Evolutionary conservation across 2,329 filamentous ascomycete genomes (phyloP).

Genomic region (Fusarium nelsonii): DNA sequence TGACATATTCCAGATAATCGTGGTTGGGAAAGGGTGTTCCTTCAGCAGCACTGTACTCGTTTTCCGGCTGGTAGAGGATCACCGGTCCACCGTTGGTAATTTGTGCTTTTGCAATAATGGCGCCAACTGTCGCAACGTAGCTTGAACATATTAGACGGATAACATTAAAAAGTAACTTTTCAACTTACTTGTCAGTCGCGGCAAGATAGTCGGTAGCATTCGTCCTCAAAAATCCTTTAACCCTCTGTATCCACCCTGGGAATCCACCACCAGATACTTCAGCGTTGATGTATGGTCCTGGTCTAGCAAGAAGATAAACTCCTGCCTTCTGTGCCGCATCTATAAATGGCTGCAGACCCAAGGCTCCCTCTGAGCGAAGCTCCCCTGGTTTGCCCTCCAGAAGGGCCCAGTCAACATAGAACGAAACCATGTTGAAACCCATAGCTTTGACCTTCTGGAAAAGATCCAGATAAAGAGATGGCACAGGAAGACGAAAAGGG

Average conservation of each 20-base stretch:
- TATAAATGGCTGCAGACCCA: constrained; percentile 80
- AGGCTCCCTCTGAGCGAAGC: constrained; percentile 78
- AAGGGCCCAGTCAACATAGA: constrained; percentile 84
- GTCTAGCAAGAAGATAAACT: constrained; percentile 79
- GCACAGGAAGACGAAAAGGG: constrained; percentile 67
- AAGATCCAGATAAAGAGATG: constrained; percentile 72
- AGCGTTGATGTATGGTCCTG: constrained; percentile 83
- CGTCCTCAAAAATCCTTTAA: constrained; percentile 74
- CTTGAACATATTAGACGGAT: neutral
- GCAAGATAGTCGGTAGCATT: constrained; percentile 70
- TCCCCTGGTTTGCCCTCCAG: constrained; percentile 78
- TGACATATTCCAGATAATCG: constrained; percentile 77
- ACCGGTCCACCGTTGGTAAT: constrained; percentile 87
- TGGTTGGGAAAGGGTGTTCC: constrained; percentile 71
- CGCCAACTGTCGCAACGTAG: constrained; percentile 69
- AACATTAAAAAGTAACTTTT: accelerated
- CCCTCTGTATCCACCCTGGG: constrained; percentile 81
- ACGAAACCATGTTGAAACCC: constrained; percentile 83
- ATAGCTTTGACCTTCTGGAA: constrained; percentile 87
- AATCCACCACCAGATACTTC: constrained; percentile 82
- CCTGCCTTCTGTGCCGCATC: constrained; percentile 78
- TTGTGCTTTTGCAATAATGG: constrained; percentile 78
- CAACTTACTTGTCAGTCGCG: constrained; percentile 72
- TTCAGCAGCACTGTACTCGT: constrained; percentile 75
- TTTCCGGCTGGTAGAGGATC: constrained; percentile 84